Evolutionary conservation across 306 rosid species (phyloP).

Genomic region (Vigna hirtella): DNA sequence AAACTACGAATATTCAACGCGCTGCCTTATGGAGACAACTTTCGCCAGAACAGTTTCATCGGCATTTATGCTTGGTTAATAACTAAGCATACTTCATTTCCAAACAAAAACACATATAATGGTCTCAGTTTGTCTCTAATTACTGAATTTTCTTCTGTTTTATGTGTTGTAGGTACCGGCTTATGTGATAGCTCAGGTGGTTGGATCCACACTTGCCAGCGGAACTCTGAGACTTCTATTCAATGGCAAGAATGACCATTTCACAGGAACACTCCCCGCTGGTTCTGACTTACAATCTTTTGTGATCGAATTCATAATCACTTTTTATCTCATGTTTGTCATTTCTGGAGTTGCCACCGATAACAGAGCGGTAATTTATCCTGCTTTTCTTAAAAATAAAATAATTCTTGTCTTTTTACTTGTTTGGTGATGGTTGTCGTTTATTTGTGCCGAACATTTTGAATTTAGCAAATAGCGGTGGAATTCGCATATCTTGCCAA

Average conservation of each 20-base stretch:
- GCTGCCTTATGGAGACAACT: no score
- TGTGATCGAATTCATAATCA: slow-evolving; percentile 78
- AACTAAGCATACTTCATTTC: background rate
- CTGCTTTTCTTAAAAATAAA: background rate
- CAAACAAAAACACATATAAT: background rate
- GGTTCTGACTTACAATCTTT: slow-evolving; percentile 69
- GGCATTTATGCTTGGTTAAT: background rate
- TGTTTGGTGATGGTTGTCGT: background rate
- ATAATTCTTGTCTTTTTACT: no score
- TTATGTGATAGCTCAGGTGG: slow-evolving; percentile 64
- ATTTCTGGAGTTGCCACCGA: slow-evolving; percentile 86
- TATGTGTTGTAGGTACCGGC: slow-evolving; percentile 61
- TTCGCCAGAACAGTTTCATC: background rate
- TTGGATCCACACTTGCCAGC: slow-evolving; percentile 82
- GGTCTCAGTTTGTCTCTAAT: background rate
- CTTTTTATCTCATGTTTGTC: slow-evolving; percentile 84
- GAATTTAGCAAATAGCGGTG: slow-evolving; percentile 4
- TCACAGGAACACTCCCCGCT: slow-evolving; percentile 64
- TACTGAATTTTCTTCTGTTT: background rate
- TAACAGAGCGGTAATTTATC: slow-evolving; percentile 68
- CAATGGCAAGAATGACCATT: slow-evolving; percentile 50
- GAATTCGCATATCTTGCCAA: background rate
- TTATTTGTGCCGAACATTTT: background rate
- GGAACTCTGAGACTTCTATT: slow-evolving; percentile 77
- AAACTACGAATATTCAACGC: no score